Evolutionary conservation across 345 rosid genomes (phyloP).

Genomic region (Gossypium turneri): DNA sequence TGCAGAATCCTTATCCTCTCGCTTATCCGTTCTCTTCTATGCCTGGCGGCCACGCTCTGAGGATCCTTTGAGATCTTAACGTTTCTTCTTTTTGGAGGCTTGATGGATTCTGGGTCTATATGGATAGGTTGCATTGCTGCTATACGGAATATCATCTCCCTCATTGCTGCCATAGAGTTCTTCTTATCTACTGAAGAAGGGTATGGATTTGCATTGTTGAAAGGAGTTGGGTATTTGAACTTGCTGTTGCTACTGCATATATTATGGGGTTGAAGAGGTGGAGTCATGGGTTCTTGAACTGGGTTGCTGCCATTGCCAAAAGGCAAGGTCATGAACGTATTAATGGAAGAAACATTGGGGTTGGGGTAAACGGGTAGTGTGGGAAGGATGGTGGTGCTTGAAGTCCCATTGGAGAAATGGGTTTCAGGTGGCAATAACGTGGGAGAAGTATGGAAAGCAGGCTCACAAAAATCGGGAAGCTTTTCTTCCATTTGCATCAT

Average conservation of each 20-base stretch:
- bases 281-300: constrained; percentile 26
- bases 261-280: constrained; percentile 15
- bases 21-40: constrained; percentile 78
- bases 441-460: constrained; percentile 21
- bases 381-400: not conserved
- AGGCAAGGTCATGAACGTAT: not conserved
- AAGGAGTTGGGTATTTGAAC: constrained; percentile 22
- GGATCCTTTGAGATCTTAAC: constrained; percentile 94
- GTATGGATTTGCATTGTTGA: constrained; percentile 26
- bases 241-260: not conserved
- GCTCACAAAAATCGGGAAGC: constrained; percentile 50
- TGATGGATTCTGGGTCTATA: constrained; percentile 75
- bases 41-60: constrained; percentile 90
- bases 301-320: constrained; percentile 11
- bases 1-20: constrained; percentile 88
- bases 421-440: constrained; percentile 18
- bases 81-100: constrained; percentile 82
- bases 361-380: constrained; percentile 13
- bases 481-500: constrained; percentile 68
- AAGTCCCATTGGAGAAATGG: constrained; percentile 27
- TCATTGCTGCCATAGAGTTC: constrained; percentile 64
- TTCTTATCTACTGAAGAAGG: constrained; percentile 40
- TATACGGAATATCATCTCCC: constrained; percentile 81
- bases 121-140: constrained; percentile 92
- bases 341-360: constrained; percentile 2